These are phyloP conservation scores for Carex kokanica DNA, from an alignment of 176 grass and related monocot genomes.

Conservation along the genomic window DNA sequence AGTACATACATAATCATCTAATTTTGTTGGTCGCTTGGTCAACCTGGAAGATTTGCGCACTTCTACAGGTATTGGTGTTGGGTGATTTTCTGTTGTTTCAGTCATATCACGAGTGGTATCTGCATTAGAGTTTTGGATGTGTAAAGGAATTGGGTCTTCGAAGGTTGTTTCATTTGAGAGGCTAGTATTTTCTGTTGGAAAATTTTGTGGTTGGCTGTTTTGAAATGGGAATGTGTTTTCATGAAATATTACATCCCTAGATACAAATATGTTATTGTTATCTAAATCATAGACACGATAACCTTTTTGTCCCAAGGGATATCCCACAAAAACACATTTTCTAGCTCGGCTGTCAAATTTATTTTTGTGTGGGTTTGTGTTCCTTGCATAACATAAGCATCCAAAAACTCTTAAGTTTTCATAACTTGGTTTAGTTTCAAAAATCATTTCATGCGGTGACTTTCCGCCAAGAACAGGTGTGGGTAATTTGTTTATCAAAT, in stretches of 20 bases:
- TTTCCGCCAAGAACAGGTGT: slow-evolving; percentile 2
- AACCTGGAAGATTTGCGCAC: not conserved
- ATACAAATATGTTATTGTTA: too few relatives aligned
- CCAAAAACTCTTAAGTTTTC: slow-evolving; percentile 15
- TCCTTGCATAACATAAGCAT: slow-evolving; percentile 21
- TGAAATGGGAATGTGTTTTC: not conserved
- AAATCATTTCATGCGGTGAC: slow-evolving; percentile 12
- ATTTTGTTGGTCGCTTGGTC: not conserved
- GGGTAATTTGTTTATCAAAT: slow-evolving; percentile 13
- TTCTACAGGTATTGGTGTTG: not conserved
- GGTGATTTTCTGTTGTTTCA: not conserved
- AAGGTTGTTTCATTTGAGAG: not conserved
- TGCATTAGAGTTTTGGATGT: too few relatives aligned
- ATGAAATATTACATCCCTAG: too few relatives aligned
- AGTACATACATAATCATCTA: not conserved
- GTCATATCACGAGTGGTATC: not conserved
- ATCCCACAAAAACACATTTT: not conserved
- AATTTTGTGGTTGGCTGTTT: not conserved
- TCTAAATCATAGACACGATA: slow-evolving; percentile 8
- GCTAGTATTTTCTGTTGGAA: too few relatives aligned
- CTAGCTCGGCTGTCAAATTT: not conserved
- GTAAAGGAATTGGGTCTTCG: not conserved
- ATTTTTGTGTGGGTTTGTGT: not conserved
- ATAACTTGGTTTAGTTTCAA: not conserved
- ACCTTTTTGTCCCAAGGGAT: not conserved